phyloP scores from a whole-genome alignment of 352 stramenopile genomes.

The Globisporangium paroecandrum region DNA sequence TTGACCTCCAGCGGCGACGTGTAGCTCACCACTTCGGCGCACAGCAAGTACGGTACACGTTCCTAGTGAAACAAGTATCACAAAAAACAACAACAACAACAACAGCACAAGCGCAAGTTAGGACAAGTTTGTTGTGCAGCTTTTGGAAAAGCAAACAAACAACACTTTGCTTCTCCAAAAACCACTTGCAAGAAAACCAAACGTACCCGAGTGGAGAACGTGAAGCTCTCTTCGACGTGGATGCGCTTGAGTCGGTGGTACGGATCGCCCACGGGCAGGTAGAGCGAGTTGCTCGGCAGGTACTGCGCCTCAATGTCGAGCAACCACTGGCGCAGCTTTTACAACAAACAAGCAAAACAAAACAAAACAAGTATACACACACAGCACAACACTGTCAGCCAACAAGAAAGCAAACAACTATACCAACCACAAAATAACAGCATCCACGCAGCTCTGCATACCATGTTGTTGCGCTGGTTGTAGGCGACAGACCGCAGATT shows the following conservation, averaged over 20 bases:
- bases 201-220: conserved; percentile 64
- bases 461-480: conserved; percentile 61
- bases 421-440: not conserved
- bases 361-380: not conserved
- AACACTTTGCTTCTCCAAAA: not conserved
- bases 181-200: not conserved
- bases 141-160: too few species aligned
- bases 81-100: not conserved
- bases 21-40: conserved; percentile 76
- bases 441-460: conserved; percentile 20
- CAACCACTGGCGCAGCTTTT: conserved; percentile 70
- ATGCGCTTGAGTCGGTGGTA: conserved; percentile 77
- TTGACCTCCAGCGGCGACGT: conserved; percentile 30
- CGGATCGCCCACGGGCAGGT: conserved; percentile 71
- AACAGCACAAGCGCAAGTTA: not conserved
- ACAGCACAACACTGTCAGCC: not conserved
- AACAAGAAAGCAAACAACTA: not conserved
- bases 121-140: not conserved
- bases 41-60: conserved; percentile 77
- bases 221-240: conserved; percentile 79
- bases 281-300: conserved; percentile 75
- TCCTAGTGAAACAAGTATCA: conserved; percentile 29
- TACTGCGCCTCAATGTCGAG: conserved; percentile 62
- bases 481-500: conserved; percentile 64
- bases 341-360: not conserved